phyloP scores from a whole-genome alignment of 2,329 filamentous ascomycete species.

The Clonostachys rosea region DNA sequence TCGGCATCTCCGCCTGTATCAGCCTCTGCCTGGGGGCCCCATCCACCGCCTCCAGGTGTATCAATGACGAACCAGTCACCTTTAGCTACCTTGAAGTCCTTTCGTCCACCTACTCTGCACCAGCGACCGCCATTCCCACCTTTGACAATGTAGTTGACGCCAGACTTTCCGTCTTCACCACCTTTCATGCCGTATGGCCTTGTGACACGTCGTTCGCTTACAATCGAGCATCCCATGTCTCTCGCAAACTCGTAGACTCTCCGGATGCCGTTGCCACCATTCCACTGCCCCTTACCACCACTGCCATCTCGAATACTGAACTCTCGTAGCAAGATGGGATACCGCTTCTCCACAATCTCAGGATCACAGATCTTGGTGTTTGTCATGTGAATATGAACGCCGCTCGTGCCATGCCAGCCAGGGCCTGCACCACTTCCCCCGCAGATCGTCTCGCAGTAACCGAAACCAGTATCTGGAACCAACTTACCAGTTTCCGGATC shows the following conservation, averaged over 20 bases:
- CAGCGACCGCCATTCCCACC: constrained; percentile 23
- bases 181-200: constrained; percentile 68
- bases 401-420: constrained; percentile 67
- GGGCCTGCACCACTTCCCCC: constrained; percentile 70
- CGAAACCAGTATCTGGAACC: constrained; percentile 50
- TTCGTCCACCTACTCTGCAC: constrained; percentile 41
- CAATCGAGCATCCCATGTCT: constrained; percentile 67
- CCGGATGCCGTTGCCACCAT: constrained; percentile 67
- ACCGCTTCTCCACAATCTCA: constrained; percentile 72
- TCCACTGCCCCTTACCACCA: constrained; percentile 58
- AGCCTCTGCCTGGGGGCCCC: constrained; percentile 27
- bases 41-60: constrained; percentile 58
- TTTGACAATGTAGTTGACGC: constrained; percentile 43
- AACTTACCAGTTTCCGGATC: constrained; percentile 14
- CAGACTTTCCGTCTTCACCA: constrained; percentile 60
- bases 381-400: constrained; percentile 77
- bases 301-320: constrained; percentile 59
- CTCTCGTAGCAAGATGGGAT: constrained; percentile 47
- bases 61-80: constrained; percentile 56
- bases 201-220: constrained; percentile 69
- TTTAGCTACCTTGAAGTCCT: constrained; percentile 49
- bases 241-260: constrained; percentile 74
- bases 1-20: neutral
- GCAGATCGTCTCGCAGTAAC: constrained; percentile 79
- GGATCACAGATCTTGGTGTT: constrained; percentile 77